These are phyloP conservation scores for Coemansia sp. DNA, from an alignment of 192 early-diverging fungal genomes.

Conservation along the genomic window DNA sequence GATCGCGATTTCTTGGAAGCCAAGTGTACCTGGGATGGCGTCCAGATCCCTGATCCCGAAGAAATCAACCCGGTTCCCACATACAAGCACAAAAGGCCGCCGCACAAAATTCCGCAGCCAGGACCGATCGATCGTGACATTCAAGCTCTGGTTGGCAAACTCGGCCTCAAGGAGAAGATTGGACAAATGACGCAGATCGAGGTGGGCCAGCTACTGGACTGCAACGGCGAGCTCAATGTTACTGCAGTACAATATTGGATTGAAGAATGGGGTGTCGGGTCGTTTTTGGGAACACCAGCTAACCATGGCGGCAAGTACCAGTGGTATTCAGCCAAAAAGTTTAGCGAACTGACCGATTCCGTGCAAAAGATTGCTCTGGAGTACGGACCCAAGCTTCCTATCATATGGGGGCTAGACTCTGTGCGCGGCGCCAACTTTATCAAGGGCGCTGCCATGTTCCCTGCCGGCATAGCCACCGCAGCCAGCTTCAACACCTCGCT, in stretches of 20 bases:
- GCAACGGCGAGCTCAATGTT: slow-evolving; percentile 28
- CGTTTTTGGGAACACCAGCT: slow-evolving; percentile 61
- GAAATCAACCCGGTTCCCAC: slow-evolving; percentile 8
- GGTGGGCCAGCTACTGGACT: slow-evolving; percentile 57
- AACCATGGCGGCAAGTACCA: slow-evolving; percentile 59
- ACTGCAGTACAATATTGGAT: slow-evolving; percentile 58
- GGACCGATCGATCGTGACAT: slow-evolving; percentile 58
- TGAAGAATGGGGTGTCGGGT: slow-evolving; percentile 62
- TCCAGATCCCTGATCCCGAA: slow-evolving; percentile 21
- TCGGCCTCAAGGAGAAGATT: slow-evolving; percentile 61
- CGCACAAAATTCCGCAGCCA: background rate
- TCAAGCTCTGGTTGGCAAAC: slow-evolving; percentile 28
- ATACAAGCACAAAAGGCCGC: slow-evolving; percentile 13
- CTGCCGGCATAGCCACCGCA: slow-evolving; percentile 59
- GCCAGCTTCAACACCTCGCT: slow-evolving; percentile 61
- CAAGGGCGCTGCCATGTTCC: slow-evolving; percentile 62
- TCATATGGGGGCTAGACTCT: slow-evolving; percentile 68
- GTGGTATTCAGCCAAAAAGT: slow-evolving; percentile 54
- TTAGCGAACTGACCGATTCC: slow-evolving; percentile 55
- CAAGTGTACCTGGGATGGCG: slow-evolving; percentile 17
- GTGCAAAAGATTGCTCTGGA: slow-evolving; percentile 60
- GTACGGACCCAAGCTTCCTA: slow-evolving; percentile 55
- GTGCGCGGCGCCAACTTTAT: slow-evolving; percentile 71
- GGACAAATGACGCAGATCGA: slow-evolving; percentile 72
- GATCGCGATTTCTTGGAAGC: background rate